These are phyloP conservation scores for Mycena venus DNA, from an alignment of 768 basidiomycete species.

Conservation along the genomic window DNA sequence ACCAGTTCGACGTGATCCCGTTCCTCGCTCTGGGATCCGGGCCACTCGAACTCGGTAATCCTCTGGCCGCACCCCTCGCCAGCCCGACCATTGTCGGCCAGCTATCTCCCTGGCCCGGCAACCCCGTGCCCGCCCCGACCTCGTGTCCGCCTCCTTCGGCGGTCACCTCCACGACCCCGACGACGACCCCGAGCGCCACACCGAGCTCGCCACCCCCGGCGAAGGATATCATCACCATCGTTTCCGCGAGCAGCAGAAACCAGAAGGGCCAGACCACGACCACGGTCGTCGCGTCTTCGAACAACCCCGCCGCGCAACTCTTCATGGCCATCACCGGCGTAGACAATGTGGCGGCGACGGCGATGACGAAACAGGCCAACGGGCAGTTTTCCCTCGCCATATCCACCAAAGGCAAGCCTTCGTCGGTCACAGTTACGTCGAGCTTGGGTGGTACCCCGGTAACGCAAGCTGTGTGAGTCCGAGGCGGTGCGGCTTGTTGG, in stretches of 20 bases:
- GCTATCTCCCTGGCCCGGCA: conserved; percentile 34
- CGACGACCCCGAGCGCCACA: neutral
- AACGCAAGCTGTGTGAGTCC: neutral
- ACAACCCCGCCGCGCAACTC: conserved; percentile 13
- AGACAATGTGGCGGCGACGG: conserved; percentile 15
- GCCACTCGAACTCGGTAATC: conserved; percentile 32
- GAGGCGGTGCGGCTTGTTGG: too few species aligned
- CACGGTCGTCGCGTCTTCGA: conserved; percentile 31
- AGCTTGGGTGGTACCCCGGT: conserved; percentile 20
- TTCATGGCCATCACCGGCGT: conserved; percentile 34
- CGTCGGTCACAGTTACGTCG: conserved; percentile 33
- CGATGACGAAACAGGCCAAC: conserved; percentile 28
- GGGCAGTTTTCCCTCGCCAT: conserved; percentile 26
- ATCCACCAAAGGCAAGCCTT: conserved; percentile 32
- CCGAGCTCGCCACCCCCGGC: neutral
- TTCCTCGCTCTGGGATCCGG: conserved; percentile 32
- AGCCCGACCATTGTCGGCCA: conserved; percentile 36
- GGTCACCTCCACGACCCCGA: neutral
- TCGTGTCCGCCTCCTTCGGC: neutral
- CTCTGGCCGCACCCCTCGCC: conserved; percentile 1
- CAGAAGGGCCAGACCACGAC: conserved; percentile 30
- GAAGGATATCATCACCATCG: conserved; percentile 11
- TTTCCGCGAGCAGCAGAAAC: conserved; percentile 25
- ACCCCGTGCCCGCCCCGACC: neutral
- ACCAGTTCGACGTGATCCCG: conserved; percentile 33